These are phyloP conservation scores for Metarhizium album DNA, from an alignment of 2,329 filamentous ascomycete genomes.

Conservation along the genomic window DNA sequence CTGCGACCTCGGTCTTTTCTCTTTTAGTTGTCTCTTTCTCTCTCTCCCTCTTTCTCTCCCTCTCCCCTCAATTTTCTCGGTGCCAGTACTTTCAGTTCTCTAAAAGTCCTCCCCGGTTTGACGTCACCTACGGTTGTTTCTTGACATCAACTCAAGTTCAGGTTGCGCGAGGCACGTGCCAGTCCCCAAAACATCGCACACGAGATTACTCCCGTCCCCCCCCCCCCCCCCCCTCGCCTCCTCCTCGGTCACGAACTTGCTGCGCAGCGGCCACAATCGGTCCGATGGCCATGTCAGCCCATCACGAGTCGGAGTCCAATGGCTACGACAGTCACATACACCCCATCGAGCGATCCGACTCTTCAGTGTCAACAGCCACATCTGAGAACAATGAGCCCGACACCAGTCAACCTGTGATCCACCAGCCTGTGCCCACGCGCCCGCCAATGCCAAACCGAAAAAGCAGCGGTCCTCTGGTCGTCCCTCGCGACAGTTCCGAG, in stretches of 20 bases:
- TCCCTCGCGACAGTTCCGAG: constrained; percentile 64
- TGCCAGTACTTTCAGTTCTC: not conserved
- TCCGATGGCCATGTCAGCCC: constrained; percentile 12
- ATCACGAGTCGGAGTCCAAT: constrained; percentile 14
- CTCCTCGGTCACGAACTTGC: not conserved
- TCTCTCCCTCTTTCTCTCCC: not conserved
- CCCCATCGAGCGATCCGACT: constrained; percentile 28
- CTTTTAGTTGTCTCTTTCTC: too few species aligned
- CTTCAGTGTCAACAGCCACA: constrained; percentile 21
- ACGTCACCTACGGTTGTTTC: not conserved
- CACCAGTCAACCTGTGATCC: constrained; percentile 39
- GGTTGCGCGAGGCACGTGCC: too few species aligned
- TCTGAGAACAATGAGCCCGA: constrained; percentile 26
- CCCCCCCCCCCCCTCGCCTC: too few species aligned
- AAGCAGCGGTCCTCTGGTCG: constrained; percentile 73
- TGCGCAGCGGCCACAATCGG: not conserved
- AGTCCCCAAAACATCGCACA: too few species aligned
- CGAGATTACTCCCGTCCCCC: too few species aligned
- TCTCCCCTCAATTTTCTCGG: not conserved
- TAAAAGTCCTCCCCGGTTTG: too few species aligned
- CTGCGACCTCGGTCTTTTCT: not conserved
- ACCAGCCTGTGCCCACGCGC: constrained; percentile 43
- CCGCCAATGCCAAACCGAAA: constrained; percentile 63
- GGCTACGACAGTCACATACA: constrained; percentile 16
- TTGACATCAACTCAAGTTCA: too few species aligned